Conservation (phyloP, 495 filamentous ascomycete genomes). For the Lasiosphaeria miniovina region DNA sequence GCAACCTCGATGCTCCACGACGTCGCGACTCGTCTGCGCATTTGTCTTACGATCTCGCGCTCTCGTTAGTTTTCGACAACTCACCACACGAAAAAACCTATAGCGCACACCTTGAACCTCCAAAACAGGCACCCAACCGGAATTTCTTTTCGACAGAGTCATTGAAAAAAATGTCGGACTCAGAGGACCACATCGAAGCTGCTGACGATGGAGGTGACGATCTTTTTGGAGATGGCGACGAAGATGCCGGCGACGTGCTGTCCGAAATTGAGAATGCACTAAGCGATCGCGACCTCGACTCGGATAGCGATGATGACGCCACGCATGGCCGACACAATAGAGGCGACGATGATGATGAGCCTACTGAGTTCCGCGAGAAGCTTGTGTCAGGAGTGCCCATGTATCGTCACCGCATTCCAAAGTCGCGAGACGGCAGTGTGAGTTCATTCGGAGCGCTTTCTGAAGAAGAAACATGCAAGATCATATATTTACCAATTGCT, state of each 20-base stretch:
- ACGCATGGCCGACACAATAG: conserved; percentile 28
- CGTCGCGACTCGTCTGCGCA: not conserved
- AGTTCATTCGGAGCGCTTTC: conserved; percentile 8
- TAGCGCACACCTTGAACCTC: not conserved
- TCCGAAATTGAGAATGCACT: conserved; percentile 31
- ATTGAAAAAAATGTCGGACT: conserved; percentile 46
- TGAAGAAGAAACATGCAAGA: too few species aligned
- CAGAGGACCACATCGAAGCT: conserved; percentile 48
- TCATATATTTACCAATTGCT: not conserved
- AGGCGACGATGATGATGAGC: conserved; percentile 48
- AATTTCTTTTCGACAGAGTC: not conserved
- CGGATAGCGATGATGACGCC: conserved; percentile 64
- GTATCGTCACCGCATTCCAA: conserved; percentile 66
- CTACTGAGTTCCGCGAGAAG: conserved; percentile 48
- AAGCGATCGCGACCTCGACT: conserved; percentile 75
- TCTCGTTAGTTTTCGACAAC: not conserved
- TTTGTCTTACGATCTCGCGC: not conserved
- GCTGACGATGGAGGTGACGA: conserved; percentile 56
- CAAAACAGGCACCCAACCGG: conserved; percentile 36
- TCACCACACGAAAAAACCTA: not conserved
- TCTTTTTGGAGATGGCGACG: conserved; percentile 61
- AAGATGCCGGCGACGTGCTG: conserved; percentile 36
- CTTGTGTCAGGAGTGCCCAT: conserved; percentile 54
- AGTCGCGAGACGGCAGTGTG: conserved; percentile 66
- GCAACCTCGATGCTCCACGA: too few species aligned